Evolutionary conservation across 331 rosid genomes (phyloP), one percentile per base, ranked within the genome.

Genomic region (Acacia pycnantha): DNA sequence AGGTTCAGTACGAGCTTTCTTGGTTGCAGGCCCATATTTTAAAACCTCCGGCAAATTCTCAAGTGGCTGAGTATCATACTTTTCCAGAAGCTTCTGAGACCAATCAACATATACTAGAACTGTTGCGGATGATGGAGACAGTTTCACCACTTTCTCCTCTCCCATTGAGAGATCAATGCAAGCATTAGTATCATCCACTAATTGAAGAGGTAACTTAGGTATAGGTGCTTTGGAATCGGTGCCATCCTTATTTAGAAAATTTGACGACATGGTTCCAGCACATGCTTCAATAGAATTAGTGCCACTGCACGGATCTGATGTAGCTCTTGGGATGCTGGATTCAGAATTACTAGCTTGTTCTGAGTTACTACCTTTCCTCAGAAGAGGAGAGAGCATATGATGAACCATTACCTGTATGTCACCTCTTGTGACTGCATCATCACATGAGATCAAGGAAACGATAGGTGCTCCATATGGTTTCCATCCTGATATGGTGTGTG

Each of bases 1-100:
- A 41, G 98, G 98, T 84, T 95, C 99, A 56, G 86, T 88, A 56
- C 99, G 97, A 77, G 97, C 91, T 88, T 95, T 95, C 92, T 95
- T 95, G 76, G 95, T 83, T 48, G 87, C 92, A 76, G 97, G 97
- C 68, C 98, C 99, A 81, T 83, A 90, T 84, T 89, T 95, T 41
- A 92, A 88, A 77, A 95, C 97, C 85, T 95, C 99, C 4, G 94
- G 92, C 86, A 90, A 89, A 82, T 80, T 91, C 86, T 93, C 98
- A 50, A 95, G 85, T 78, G 89, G 78, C 76, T 84, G 88, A 47
- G 89, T 88, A 76, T 93, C 94, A 81, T 92, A 92, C 81, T 87
- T 88, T 68, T 93, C 92, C 79, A 92, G 68, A 77, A 92, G 97
- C 86, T 88, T 89, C 80, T 82, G 90, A 59, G 97, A 92, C 99